Evolutionary conservation across 1,139 yeast genomes (phyloP), one percentile per base, ranked within the genome.

Genomic region (Magnusiomyces fungicola): DNA sequence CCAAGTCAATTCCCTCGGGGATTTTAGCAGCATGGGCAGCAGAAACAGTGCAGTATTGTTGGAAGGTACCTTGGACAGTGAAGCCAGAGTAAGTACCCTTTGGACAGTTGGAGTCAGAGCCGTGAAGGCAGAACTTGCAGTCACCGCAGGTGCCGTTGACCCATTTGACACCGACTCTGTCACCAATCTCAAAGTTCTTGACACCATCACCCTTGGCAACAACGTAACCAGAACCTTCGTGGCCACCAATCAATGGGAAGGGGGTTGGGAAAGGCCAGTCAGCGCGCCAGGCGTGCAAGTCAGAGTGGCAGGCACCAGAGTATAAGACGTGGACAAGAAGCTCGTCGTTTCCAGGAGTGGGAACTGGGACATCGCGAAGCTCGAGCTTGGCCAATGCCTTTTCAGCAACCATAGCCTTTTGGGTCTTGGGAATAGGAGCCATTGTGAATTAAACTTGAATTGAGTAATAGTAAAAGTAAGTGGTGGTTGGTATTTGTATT

Each of bases 11-110:
- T 53, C 80, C 81, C 51, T 69, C 63, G 45, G 90, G 86, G 58
- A 83, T 77, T 57, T 75, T 74, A 30, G 90, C 88, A 48, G 90
- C 88, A 64, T 83, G 89, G 50, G 80, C 76, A 33, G 87, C 86
- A 62, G 81, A 86, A 50, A 89, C 86, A 53, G 84, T 78, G 43
- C 85, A 83, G 65, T 81, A 82, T 66, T 82, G 83, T 67, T 81
- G 87, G 79, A 82, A 82, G 32, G 87, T 78, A 57, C 89, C 89
- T 63, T 81, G 85, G 64, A 78, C 81, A 33, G 83, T 79, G 70
- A 78, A 79, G 56, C 89, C 88, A 23, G 84, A 54, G 45, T 44
- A 56, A 16, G 51, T 43, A 5, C 52, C 45, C 12, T 53, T 46
- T 23, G 47, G 42, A 45, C 62, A 59, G 46, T 44, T 50, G 3